Percentiles rank a stretch among this genome's conserved stretches.
Evolutionary conservation across 2,329 filamentous ascomycete species (phyloP).

Genomic region (Gliomastix tumulicola): DNA sequence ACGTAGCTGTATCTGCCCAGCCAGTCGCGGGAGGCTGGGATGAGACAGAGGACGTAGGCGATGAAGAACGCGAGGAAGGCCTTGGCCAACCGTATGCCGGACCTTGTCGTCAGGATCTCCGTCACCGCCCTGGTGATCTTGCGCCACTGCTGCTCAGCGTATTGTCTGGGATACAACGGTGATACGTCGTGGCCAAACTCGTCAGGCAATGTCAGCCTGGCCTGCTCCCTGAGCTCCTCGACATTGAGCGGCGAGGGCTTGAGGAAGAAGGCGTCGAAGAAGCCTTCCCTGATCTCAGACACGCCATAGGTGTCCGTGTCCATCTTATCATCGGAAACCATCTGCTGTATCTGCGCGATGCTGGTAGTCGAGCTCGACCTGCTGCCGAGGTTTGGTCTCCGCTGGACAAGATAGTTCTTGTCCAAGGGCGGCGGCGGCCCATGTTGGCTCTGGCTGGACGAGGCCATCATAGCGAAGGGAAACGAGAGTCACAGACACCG

Average conservation of each 20-base stretch:
- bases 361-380: constrained; percentile 18
- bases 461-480: not conserved
- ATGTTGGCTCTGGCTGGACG: too few relatives aligned
- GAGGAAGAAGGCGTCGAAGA: constrained; percentile 41
- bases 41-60: constrained; percentile 47
- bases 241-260: constrained; percentile 22
- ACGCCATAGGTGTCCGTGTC: constrained; percentile 33
- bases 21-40: constrained; percentile 38
- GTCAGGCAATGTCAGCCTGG: constrained; percentile 35
- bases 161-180: constrained; percentile 36
- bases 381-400: constrained; percentile 5
- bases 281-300: constrained; percentile 34
- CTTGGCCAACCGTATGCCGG: constrained; percentile 44
- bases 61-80: constrained; percentile 50
- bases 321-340: constrained; percentile 23
- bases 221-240: constrained; percentile 27
- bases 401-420: constrained; percentile 6
- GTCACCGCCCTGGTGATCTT: constrained; percentile 22
- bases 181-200: constrained; percentile 34
- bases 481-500: too few relatives aligned
- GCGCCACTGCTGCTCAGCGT: constrained; percentile 28
- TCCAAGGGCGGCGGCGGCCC: not conserved
- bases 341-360: constrained; percentile 22
- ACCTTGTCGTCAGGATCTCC: constrained; percentile 37
- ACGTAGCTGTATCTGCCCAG: constrained; percentile 49